Percentiles rank a stretch among this genome's conserved stretches.
phyloP scores from a whole-genome alignment of 106 monocot genomes.

The Acanthochlamys bracteata region DNA sequence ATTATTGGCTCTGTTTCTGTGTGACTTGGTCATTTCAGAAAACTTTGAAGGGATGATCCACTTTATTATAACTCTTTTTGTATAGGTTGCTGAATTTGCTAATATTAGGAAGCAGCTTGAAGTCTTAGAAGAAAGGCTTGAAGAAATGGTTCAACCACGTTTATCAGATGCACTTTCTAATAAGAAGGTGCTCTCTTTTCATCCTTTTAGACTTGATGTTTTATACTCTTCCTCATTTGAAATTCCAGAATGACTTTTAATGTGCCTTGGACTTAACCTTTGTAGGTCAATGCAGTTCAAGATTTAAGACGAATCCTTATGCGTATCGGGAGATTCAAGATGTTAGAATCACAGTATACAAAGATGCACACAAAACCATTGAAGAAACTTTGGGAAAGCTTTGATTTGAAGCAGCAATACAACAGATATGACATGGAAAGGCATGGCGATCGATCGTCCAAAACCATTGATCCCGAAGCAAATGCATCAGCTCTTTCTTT shows the following conservation, averaged over 20 bases:
- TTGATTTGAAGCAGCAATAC: slow-evolving; percentile 49
- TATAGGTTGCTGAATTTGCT: slow-evolving; percentile 99
- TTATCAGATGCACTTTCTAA: slow-evolving; percentile 72
- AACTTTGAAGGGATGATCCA: not conserved
- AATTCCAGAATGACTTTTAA: not conserved
- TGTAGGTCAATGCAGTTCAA: slow-evolving; percentile 87
- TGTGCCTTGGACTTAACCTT: not conserved
- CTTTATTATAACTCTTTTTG: slow-evolving; percentile 4
- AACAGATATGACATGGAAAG: slow-evolving; percentile 51
- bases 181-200: slow-evolving; percentile 50
- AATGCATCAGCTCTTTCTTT: slow-evolving; percentile 37
- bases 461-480: slow-evolving; percentile 11
- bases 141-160: slow-evolving; percentile 95
- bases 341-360: slow-evolving; percentile 73
- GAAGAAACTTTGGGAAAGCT: slow-evolving; percentile 92
- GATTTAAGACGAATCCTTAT: slow-evolving; percentile 80
- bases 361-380: slow-evolving; percentile 76
- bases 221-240: not conserved
- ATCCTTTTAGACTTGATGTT: not conserved
- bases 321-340: slow-evolving; percentile 86
- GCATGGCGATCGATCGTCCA: slow-evolving; percentile 26
- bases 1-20: not conserved
- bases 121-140: slow-evolving; percentile 91
- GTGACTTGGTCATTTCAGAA: not conserved
- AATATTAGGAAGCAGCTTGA: slow-evolving; percentile 96